A percentile compares a stretch with the other conserved stretches of the same genome.
Evolutionary conservation across 345 rosid genomes (phyloP).

Genomic region (Psidium guajava): DNA sequence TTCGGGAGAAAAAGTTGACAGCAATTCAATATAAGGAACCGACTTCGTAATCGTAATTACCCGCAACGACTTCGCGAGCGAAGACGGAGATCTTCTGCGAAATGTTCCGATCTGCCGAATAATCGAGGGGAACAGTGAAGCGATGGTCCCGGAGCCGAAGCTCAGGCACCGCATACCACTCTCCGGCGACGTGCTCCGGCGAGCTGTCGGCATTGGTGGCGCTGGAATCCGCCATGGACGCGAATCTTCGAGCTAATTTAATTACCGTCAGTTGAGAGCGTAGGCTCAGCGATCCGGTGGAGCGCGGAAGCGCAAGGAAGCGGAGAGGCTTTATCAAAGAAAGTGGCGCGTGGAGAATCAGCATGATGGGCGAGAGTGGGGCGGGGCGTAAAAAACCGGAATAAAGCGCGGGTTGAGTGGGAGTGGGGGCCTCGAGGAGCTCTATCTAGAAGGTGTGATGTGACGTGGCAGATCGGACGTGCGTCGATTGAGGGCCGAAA

Average conservation of each 20-base stretch:
- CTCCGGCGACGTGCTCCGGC: slow-evolving; percentile 34
- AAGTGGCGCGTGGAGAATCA: slow-evolving; percentile 4
- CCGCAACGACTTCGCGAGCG: slow-evolving; percentile 78
- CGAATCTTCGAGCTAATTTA: background rate
- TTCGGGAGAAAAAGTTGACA: background rate
- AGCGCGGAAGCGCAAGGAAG: background rate
- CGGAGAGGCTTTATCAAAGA: background rate
- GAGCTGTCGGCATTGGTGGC: background rate
- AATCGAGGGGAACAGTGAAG: slow-evolving; percentile 72
- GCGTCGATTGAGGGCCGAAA: background rate
- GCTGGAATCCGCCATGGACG: background rate
- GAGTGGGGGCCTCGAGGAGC: too few species aligned
- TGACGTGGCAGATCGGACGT: background rate
- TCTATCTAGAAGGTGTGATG: background rate
- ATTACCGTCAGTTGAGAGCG: background rate
- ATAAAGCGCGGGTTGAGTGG: background rate
- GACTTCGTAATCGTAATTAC: slow-evolving; percentile 15
- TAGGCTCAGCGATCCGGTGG: background rate
- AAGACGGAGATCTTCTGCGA: slow-evolving; percentile 57
- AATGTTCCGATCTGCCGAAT: slow-evolving; percentile 18
- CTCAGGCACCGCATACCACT: slow-evolving; percentile 73
- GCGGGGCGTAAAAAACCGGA: background rate
- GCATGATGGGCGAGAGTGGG: background rate
- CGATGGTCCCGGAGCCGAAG: slow-evolving; percentile 80
- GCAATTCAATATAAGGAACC: background rate